Evolutionary conservation across 1,139 yeast genomes (phyloP), one percentile per base, ranked within the genome.

Genomic region (Candida dubliniensis): DNA sequence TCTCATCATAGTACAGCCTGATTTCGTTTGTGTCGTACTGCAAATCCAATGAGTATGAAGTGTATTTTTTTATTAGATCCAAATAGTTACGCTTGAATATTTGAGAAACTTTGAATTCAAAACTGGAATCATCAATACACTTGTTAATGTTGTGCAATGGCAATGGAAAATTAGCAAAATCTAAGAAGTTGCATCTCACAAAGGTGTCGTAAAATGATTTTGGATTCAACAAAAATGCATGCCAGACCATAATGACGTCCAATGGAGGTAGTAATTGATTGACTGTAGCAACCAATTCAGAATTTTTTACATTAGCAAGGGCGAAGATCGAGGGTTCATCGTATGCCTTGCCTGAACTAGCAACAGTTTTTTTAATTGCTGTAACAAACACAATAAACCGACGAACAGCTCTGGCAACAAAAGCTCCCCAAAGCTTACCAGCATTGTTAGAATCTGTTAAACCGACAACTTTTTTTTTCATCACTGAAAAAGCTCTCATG

Each of bases 221-320:
- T 1, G 60, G 51, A 36, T 53, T 47, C 31, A 51, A 40, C 11
- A 49, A 35, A 35, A 57, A 58, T 25, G 58, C 49, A 49, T 71
- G 75, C 76, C 76, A 71, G 1, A 70, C 69, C 66, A 70, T 59
- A 10, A 69, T 43, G 5, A 71, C 63, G 46, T 70, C 75, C 37
- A 68, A 48, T 2, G 72, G 71, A 1, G 73, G 72, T 13, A 41
- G 10, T 32, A 41, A 15, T 12, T 38, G 14, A 15, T 38, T 33
- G 31, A 38, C 31, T 34, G 13, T 32, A 3, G 32, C 13, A 5
- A 38, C 32, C 24, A 38, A 38, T 4, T 10, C 7, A 13, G 26
- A 25, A 15, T 38, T 26, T 13, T 32, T 38, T 8, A 14, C 26
- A 8, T 14, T 14, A n/a, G 36, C 33, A 26, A 40, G 12, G 12